Conservation (phyloP, 768 basidiomycete genomes). For the Rhizopogon vesiculosus region DNA sequence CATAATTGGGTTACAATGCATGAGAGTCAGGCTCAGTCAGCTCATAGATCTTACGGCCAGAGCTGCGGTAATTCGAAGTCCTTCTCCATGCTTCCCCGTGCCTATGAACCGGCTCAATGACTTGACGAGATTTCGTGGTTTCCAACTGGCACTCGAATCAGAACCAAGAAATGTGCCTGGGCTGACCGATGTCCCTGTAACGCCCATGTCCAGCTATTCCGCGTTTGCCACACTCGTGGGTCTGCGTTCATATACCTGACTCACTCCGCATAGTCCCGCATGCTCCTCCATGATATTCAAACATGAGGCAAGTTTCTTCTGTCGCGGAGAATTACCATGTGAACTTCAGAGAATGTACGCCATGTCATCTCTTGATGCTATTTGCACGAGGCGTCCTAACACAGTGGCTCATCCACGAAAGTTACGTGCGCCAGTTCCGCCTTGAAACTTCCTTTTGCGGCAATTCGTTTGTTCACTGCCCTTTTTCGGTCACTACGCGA, state of each 20-base stretch:
- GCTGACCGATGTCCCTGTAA: not conserved
- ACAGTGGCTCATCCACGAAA: conserved; percentile 8
- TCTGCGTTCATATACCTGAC: conserved; percentile 1
- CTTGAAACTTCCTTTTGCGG: conserved; percentile 32
- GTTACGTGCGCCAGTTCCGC: conserved; percentile 28
- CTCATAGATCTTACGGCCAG: not conserved
- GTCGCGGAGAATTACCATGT: conserved; percentile 11
- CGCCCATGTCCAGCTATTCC: not conserved
- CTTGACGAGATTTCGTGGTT: conserved; percentile 12
- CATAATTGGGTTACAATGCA: conserved; percentile 27
- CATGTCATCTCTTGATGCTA: conserved; percentile 14
- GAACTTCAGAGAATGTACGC: conserved; percentile 18
- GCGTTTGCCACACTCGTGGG: conserved; percentile 17
- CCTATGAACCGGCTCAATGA: conserved; percentile 8
- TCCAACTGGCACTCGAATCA: conserved; percentile 5
- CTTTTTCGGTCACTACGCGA: conserved; percentile 26
- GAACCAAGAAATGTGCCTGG: not conserved
- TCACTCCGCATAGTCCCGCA: not conserved
- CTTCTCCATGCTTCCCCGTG: conserved; percentile 13
- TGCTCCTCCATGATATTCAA: not conserved
- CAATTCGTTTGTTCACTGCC: conserved; percentile 32
- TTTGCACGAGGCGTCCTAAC: conserved; percentile 23
- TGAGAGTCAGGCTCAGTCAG: conserved; percentile 11
- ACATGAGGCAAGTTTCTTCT: conserved; percentile 11
- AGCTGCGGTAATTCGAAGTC: conserved; percentile 6